Evolutionary conservation across 2,329 filamentous ascomycete species (phyloP).

Genomic region (Aphanocladium album): DNA sequence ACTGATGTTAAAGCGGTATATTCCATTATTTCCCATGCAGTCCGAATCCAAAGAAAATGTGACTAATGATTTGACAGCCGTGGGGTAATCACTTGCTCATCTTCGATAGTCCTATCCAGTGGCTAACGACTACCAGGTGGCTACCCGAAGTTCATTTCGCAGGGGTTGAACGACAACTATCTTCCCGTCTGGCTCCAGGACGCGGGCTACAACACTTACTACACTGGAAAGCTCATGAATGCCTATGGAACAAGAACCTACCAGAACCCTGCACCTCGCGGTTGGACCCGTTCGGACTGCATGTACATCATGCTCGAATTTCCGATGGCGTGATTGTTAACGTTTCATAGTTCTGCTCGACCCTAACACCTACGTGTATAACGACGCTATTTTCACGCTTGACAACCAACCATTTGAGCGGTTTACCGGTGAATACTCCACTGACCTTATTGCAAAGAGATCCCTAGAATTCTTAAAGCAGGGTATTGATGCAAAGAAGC

Average conservation of each 20-base stretch:
- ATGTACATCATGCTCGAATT: conserved; percentile 8
- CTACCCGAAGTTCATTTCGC: conserved; percentile 46
- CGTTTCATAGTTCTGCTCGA: conserved; percentile 48
- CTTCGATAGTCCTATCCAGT: background rate
- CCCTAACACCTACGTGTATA: conserved; percentile 63
- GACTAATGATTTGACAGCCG: conserved; percentile 18
- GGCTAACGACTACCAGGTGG: conserved; percentile 18
- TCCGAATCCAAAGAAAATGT: background rate
- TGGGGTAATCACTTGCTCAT: background rate
- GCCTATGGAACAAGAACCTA: conserved; percentile 45
- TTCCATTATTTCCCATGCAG: conserved; percentile 45
- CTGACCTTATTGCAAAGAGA: conserved; percentile 47
- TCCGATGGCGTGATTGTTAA: background rate
- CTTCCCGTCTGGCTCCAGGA: conserved; percentile 48
- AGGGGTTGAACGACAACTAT: conserved; percentile 45
- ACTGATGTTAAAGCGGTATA: conserved; percentile 36
- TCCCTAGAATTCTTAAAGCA: conserved; percentile 50
- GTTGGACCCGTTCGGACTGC: conserved; percentile 48
- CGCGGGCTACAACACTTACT: conserved; percentile 48
- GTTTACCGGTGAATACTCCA: conserved; percentile 48
- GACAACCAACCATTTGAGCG: conserved; percentile 40
- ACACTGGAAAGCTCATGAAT: conserved; percentile 53
- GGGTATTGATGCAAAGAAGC: conserved; percentile 37
- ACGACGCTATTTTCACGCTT: conserved; percentile 53
- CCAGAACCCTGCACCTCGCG: conserved; percentile 44